phyloP scores from a whole-genome alignment of 1,284 basidiomycete species.

The Somion occarium region DNA sequence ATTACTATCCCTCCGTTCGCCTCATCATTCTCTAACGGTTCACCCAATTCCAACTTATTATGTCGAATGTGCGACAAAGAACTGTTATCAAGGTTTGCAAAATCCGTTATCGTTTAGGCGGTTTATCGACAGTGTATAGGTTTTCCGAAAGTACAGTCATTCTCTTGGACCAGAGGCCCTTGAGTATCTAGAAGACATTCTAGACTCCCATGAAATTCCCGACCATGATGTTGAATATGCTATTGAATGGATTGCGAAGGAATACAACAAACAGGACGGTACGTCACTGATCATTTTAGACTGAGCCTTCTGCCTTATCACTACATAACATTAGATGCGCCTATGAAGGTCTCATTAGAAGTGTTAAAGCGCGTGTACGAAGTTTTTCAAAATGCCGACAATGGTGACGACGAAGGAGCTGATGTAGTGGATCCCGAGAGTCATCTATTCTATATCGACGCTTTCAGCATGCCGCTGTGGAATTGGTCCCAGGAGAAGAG shows the following conservation, averaged over 20 bases:
- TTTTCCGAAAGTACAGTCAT: conserved; percentile 80
- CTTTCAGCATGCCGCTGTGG: conserved; percentile 93
- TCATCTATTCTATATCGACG: conserved; percentile 83
- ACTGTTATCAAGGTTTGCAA: conserved; percentile 58
- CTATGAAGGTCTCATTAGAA: conserved; percentile 73
- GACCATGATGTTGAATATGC: conserved; percentile 76
- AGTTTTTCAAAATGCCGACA: conserved; percentile 62
- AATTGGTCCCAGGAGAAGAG: conserved; percentile 83
- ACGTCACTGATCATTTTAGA: conserved; percentile 15
- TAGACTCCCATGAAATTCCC: conserved; percentile 61
- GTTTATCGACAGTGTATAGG: conserved; percentile 34
- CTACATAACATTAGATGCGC: conserved; percentile 49
- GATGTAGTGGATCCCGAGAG: conserved; percentile 80
- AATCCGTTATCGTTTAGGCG: background rate
- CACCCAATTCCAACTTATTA: conserved; percentile 11
- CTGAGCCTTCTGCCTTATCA: background rate
- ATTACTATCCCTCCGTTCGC: background rate
- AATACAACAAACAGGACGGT: conserved; percentile 93
- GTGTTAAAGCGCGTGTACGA: conserved; percentile 82
- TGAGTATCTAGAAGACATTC: conserved; percentile 62
- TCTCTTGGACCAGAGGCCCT: conserved; percentile 75
- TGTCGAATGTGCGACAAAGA: conserved; percentile 46
- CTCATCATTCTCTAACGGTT: background rate
- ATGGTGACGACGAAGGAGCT: conserved; percentile 46
- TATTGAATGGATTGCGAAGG: conserved; percentile 79